These are phyloP conservation scores for Fusarium fujikuroi DNA, from an alignment of 2,329 filamentous ascomycete species.

Conservation along the genomic window DNA sequence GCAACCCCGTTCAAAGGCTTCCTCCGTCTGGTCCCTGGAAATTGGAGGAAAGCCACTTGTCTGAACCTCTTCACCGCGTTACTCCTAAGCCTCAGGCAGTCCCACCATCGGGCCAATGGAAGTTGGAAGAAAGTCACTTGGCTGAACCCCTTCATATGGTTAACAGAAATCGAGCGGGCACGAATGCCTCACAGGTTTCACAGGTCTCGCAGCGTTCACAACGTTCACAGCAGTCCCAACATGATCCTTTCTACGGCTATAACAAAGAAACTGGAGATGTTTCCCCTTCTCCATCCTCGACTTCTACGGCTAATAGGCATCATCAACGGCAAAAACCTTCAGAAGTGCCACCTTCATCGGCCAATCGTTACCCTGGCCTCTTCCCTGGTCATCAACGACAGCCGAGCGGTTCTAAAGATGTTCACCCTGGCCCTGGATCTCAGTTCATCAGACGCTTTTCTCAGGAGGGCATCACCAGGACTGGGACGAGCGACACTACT, in stretches of 20 bases:
- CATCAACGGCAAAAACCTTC: conserved; percentile 45
- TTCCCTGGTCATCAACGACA: conserved; percentile 50
- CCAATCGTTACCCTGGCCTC: conserved; percentile 60
- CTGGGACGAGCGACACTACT: conserved; percentile 2
- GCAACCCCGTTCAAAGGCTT: conserved; percentile 54
- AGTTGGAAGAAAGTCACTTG: conserved; percentile 64
- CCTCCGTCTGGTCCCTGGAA: conserved; percentile 62
- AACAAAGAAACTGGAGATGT: conserved; percentile 61
- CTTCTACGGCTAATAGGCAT: conserved; percentile 19
- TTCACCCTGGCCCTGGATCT: conserved; percentile 3
- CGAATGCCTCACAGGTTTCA: conserved; percentile 32
- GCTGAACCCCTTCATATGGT: conserved; percentile 58
- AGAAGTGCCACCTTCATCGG: conserved; percentile 62
- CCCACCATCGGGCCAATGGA: conserved; percentile 59
- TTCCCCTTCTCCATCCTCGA: conserved; percentile 24
- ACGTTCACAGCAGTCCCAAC: conserved; percentile 44
- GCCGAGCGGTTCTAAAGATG: conserved; percentile 30
- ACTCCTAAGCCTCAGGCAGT: conserved; percentile 49
- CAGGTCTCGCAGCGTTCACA: conserved; percentile 24
- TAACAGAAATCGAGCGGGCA: conserved; percentile 49
- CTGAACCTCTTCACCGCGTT: conserved; percentile 57
- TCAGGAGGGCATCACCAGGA: conserved; percentile 50
- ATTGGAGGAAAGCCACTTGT: conserved; percentile 64
- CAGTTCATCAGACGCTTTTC: conserved; percentile 31
- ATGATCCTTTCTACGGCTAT: conserved; percentile 45